Evolutionary conservation across 768 basidiomycete genomes (phyloP), one percentile per base, ranked within the genome.

Genomic region (Lyophyllum shimeji): DNA sequence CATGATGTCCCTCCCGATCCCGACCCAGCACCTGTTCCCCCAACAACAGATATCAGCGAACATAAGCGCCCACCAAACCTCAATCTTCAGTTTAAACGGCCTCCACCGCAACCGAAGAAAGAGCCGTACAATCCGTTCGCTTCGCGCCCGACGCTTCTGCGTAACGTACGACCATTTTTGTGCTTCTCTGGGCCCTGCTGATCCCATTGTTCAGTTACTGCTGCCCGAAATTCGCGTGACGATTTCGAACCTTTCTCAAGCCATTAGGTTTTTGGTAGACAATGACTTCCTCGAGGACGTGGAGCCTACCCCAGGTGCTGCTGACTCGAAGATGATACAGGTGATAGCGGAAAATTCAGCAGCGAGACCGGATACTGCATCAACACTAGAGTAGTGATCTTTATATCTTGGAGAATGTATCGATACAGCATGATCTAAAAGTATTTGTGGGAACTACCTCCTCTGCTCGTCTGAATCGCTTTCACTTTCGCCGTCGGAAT

Each of bases 241-340:
- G 0, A 81, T 95, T 3, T 95, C 93, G 1, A 95, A 95, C 69
- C 78, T 98, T 4, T 94, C 94, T 0, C 95, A 98, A 69, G 93
- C 91, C 4, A 91, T 97, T 60, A 85, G 82, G 27, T 98, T 97
- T 70, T 70, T 96, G 17, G 93, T 92, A 1, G 89, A 90, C 58
- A 97, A 98, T 60, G 86, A 94, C 65, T 93, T 95, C 71, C 72
- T 98, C 33, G 75, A 78, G 44, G 82, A 82, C 27, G 92, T 96
- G 1, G 95, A 97, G 69, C 69, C 89, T 24, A 81, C 77, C 44
- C 88, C 90, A 15, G 95, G 95, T 0, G 84, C 93, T 68, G 87
- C 87, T 3, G 75, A 82, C 44, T 72, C 81, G 39, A 78, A 76
- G 57, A 75, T 78, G 68, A 90, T 93, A 18, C 75, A 87, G 66